These are phyloP conservation scores for Rhodosporidiobolus sp. DNA, from an alignment of 768 basidiomycete genomes.

Conservation along the genomic window DNA sequence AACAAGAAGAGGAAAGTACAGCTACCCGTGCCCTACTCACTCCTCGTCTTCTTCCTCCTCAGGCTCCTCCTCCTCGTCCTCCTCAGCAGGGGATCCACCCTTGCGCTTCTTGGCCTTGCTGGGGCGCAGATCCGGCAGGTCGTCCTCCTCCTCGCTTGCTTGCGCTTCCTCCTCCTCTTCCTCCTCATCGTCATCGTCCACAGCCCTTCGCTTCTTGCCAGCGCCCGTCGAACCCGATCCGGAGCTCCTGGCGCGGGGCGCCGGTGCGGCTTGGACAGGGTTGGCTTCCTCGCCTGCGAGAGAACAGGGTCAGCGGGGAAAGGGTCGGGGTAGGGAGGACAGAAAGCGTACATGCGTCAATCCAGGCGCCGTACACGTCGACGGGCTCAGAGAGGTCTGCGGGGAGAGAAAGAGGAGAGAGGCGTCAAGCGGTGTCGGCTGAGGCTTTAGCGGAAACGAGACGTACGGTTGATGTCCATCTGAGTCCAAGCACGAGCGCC, in stretches of 20 bases:
- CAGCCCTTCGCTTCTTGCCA: neutral
- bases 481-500: neutral
- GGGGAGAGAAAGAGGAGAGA: no score
- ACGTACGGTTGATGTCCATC: conserved; percentile 29
- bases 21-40: no score
- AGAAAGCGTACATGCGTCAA: conserved; percentile 36
- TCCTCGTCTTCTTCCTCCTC: neutral
- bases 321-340: neutral
- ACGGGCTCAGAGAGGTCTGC: conserved; percentile 42
- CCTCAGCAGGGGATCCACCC: neutral
- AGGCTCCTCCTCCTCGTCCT: conserved; percentile 4
- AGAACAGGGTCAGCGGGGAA: no score
- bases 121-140: conserved; percentile 12
- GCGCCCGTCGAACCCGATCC: neutral
- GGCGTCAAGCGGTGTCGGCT: no score
- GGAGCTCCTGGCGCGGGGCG: neutral
- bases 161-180: conserved; percentile 7
- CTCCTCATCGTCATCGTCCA: neutral
- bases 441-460: no score
- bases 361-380: conserved; percentile 44
- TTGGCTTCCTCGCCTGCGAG: conserved; percentile 16
- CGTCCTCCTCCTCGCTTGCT: conserved; percentile 3
- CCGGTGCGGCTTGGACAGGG: neutral
- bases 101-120: neutral
- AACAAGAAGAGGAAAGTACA: no score